Conservation (phyloP, 1,284 basidiomycete species). For the Lentinula novae-zelandiae region DNA sequence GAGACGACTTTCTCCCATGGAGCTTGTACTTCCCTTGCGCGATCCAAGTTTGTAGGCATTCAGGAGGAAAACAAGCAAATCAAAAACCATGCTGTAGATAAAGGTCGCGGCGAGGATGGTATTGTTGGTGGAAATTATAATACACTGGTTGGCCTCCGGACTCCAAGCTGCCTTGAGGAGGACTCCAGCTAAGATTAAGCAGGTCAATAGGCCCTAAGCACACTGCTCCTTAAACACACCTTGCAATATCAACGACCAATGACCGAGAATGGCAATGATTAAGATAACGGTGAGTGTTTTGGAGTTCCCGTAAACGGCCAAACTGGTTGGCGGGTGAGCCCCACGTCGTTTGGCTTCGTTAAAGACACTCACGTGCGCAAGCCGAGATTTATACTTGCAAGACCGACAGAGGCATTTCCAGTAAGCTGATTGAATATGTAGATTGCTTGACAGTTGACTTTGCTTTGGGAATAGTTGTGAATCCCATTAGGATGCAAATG, state of each 20-base stretch:
- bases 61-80: slow-evolving; percentile 57
- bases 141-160: slow-evolving; percentile 39
- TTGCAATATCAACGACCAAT: slow-evolving; percentile 73
- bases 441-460: slow-evolving; percentile 59
- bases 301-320: slow-evolving; percentile 17
- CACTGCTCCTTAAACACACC: slow-evolving; percentile 31
- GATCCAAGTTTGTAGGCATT: slow-evolving; percentile 58
- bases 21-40: slow-evolving; percentile 13
- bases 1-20: slow-evolving; percentile 12
- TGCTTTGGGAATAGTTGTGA: slow-evolving; percentile 26
- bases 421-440: slow-evolving; percentile 68
- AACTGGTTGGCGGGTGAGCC: slow-evolving; percentile 5
- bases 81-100: slow-evolving; percentile 72
- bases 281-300: slow-evolving; percentile 47
- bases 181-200: slow-evolving; percentile 38
- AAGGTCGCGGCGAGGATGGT: slow-evolving; percentile 57
- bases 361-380: slow-evolving; percentile 57
- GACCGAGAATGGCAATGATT: slow-evolving; percentile 56
- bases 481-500: neutral
- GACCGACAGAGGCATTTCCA: slow-evolving; percentile 64
- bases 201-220: neutral
- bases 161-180: slow-evolving; percentile 54
- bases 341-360: neutral
- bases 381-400: slow-evolving; percentile 77
- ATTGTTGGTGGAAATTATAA: slow-evolving; percentile 55